A percentile compares a stretch with the other conserved stretches of the same genome.
phyloP scores from a whole-genome alignment of 805 yeast genomes.

The Saturnispora galanensis region DNA sequence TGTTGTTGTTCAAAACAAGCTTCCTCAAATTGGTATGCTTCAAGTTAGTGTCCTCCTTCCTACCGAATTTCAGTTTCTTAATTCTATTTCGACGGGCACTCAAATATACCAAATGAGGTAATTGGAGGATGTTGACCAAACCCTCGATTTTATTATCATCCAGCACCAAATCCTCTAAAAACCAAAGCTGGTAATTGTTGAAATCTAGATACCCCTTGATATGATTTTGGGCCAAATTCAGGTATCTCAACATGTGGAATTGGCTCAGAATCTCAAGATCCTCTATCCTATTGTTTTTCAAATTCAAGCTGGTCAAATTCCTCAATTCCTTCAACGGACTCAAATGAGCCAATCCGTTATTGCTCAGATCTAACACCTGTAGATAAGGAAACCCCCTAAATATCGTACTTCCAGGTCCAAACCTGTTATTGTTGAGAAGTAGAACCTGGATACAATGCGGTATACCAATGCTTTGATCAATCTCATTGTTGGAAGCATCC shows the following conservation, averaged over 20 bases:
- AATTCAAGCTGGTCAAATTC: slow-evolving; percentile 34
- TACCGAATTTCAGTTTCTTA: slow-evolving; percentile 16
- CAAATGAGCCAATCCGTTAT: slow-evolving; percentile 30
- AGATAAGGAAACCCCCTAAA: slow-evolving; percentile 32
- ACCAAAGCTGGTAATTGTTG: slow-evolving; percentile 25
- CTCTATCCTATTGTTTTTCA: slow-evolving; percentile 29
- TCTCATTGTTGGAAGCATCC: slow-evolving; percentile 33
- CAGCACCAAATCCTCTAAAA: slow-evolving; percentile 35
- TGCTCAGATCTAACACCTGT: slow-evolving; percentile 32
- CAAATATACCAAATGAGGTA: slow-evolving; percentile 30
- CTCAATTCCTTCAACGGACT: slow-evolving; percentile 29
- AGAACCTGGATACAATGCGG: slow-evolving; percentile 32
- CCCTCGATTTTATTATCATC: slow-evolving; percentile 32
- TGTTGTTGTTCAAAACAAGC: slow-evolving; percentile 9
- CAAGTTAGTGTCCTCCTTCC: slow-evolving; percentile 25
- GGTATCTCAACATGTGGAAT: slow-evolving; percentile 30
- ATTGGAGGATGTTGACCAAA: slow-evolving; percentile 28
- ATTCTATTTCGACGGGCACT: slow-evolving; percentile 35
- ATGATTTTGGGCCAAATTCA: slow-evolving; percentile 35
- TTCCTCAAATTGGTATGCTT: slow-evolving; percentile 9
- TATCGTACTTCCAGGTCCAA: slow-evolving; percentile 31
- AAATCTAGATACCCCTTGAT: slow-evolving; percentile 33
- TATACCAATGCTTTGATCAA: slow-evolving; percentile 37
- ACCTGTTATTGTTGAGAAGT: slow-evolving; percentile 29
- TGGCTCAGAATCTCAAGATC: slow-evolving; percentile 29